Conservation (phyloP, 768 basidiomycete species). For the Saitozyma podzolica region DNA sequence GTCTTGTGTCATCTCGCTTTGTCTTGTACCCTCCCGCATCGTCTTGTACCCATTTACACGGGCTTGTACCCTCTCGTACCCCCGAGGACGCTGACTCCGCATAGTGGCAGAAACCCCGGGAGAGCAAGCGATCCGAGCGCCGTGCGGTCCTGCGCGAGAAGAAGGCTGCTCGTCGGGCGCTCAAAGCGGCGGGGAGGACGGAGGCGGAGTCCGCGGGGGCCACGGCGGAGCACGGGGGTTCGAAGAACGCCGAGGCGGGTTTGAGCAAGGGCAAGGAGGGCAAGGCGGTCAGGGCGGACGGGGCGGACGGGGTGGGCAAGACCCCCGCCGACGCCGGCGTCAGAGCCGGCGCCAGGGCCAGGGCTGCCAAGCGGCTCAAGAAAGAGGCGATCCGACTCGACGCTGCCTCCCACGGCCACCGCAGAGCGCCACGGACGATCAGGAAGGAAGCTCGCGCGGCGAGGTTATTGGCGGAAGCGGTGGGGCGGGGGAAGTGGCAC, state of each 20-base stretch:
- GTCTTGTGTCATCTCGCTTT: no score
- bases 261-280: not conserved
- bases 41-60: no score
- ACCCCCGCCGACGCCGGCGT: no score
- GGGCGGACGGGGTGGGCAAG: not conserved
- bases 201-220: slow-evolving; percentile 8
- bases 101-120: not conserved
- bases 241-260: no score
- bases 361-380: not conserved
- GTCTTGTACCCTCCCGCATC: no score
- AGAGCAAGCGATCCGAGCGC: no score
- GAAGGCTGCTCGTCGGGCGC: not conserved
- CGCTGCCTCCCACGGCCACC: no score
- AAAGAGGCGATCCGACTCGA: no score
- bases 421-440: no score
- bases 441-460: no score
- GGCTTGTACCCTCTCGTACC: not conserved
- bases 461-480: not conserved
- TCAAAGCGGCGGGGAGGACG: slow-evolving; percentile 7
- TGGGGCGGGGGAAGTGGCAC: not conserved
- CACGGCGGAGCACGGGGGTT: slow-evolving; percentile 32
- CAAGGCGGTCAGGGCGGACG: not conserved
- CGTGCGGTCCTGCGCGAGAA: not conserved
- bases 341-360: not conserved
- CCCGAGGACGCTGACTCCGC: not conserved